A percentile compares a stretch with the other conserved stretches of the same genome.
Evolutionary conservation across 179 eudicot genomes (phyloP).

Genomic region (Beta macrorhiza): DNA sequence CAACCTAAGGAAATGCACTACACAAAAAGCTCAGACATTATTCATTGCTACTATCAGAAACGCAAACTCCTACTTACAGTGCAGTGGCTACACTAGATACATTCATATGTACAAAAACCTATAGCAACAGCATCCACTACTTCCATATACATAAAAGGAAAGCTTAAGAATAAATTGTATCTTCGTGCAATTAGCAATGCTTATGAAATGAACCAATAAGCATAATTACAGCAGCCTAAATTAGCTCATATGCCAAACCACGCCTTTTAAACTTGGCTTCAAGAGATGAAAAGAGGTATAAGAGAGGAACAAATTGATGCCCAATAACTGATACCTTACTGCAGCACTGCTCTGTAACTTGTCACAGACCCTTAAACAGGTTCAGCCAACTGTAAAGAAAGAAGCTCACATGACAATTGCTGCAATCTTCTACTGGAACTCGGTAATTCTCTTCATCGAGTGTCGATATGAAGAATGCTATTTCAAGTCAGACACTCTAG

Average conservation of each 20-base stretch:
- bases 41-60: neutral
- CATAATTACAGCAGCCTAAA: neutral
- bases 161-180: neutral
- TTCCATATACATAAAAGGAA: neutral
- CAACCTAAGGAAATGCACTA: neutral
- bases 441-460: no score
- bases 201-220: neutral
- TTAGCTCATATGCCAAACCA: neutral
- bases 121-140: neutral
- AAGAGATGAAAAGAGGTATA: neutral
- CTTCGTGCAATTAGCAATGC: neutral
- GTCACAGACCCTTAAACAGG: neutral
- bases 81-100: neutral
- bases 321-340: neutral
- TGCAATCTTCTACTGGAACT: neutral
- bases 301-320: neutral
- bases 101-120: neutral
- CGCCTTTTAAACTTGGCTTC: neutral
- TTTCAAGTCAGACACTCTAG: neutral
- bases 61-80: neutral
- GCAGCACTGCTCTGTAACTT: neutral
- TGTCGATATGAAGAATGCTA: neutral
- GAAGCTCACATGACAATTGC: neutral
- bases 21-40: neutral
- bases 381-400: neutral